Conservation (phyloP, 75 land plant genomes). For the Picea sitchensis region DNA sequence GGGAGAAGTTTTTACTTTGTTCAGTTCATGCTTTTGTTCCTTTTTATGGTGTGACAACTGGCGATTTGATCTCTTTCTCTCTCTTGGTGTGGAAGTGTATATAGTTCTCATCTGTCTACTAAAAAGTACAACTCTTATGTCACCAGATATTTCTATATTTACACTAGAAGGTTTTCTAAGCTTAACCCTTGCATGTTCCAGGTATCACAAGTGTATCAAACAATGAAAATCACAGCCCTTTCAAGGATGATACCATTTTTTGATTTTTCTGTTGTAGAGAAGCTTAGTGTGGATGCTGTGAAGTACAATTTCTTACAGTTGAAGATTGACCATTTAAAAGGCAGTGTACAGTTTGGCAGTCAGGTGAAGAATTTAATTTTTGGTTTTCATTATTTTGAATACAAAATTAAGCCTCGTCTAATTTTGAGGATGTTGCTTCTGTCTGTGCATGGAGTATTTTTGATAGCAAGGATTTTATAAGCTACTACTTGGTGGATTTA, state of each 20-base stretch:
- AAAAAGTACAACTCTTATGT: too few species aligned
- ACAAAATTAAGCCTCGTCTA: neutral
- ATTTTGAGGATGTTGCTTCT: neutral
- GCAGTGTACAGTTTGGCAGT: constrained; percentile 66
- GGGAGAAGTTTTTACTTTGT: too few species aligned
- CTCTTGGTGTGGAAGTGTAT: too few species aligned
- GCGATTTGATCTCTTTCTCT: too few species aligned
- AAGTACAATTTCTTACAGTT: constrained; percentile 80
- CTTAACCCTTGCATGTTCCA: constrained; percentile 23
- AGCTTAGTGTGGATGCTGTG: constrained; percentile 84
- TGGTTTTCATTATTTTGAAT: neutral
- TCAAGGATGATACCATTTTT: constrained; percentile 80
- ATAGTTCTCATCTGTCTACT: too few species aligned
- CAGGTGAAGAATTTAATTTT: constrained; percentile 42
- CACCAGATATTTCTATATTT: too few species aligned
- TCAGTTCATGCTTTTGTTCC: too few species aligned
- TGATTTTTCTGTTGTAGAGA: constrained; percentile 77
- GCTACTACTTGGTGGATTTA: neutral
- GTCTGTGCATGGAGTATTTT: neutral
- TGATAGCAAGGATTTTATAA: neutral
- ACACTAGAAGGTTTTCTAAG: neutral
- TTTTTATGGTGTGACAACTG: too few species aligned
- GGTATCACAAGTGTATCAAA: constrained; percentile 93
- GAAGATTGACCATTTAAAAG: constrained; percentile 82
- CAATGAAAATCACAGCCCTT: constrained; percentile 65